Evolutionary conservation across 2,329 filamentous ascomycete species (phyloP).

Genomic region (Stachybotrys chartarum): DNA sequence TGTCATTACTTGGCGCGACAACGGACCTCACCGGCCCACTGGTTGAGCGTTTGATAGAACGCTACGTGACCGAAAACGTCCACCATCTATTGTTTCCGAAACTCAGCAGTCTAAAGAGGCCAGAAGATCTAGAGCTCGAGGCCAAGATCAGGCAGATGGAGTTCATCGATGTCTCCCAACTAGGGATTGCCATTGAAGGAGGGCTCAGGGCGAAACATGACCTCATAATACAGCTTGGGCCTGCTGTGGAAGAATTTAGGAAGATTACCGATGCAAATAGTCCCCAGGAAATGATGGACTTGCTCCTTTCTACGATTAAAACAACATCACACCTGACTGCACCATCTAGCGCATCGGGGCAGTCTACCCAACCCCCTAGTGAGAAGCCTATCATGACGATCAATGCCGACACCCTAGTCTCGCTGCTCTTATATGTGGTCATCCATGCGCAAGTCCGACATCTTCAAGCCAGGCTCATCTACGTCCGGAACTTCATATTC

Average conservation of each 20-base stretch:
- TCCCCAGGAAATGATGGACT: slow-evolving; percentile 83
- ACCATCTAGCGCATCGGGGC: slow-evolving; percentile 31
- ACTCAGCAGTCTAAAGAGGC: slow-evolving; percentile 67
- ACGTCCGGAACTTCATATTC: slow-evolving; percentile 96
- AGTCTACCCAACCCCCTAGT: slow-evolving; percentile 20
- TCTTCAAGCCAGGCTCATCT: slow-evolving; percentile 80
- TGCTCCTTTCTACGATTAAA: slow-evolving; percentile 75
- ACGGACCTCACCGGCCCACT: slow-evolving; percentile 89
- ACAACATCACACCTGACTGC: slow-evolving; percentile 64
- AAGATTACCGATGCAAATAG: slow-evolving; percentile 72
- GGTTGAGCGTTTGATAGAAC: slow-evolving; percentile 90
- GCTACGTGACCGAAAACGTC: slow-evolving; percentile 88
- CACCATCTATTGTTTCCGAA: slow-evolving; percentile 84
- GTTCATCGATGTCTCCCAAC: slow-evolving; percentile 86
- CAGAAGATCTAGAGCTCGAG: slow-evolving; percentile 83
- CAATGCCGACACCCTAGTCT: slow-evolving; percentile 88
- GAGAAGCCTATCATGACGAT: slow-evolving; percentile 54
- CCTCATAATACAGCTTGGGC: slow-evolving; percentile 66
- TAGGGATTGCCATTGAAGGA: slow-evolving; percentile 80
- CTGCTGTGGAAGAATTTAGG: slow-evolving; percentile 81
- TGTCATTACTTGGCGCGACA: slow-evolving; percentile 84
- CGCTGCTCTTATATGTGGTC: slow-evolving; percentile 82
- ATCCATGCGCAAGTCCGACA: slow-evolving; percentile 85
- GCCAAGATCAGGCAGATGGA: slow-evolving; percentile 89
- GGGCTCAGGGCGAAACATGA: slow-evolving; percentile 74